Percentiles rank a stretch among this genome's conserved stretches.
Evolutionary conservation across 2,329 filamentous ascomycete genomes (phyloP).

Genomic region (Westerdykella aurantiaca): DNA sequence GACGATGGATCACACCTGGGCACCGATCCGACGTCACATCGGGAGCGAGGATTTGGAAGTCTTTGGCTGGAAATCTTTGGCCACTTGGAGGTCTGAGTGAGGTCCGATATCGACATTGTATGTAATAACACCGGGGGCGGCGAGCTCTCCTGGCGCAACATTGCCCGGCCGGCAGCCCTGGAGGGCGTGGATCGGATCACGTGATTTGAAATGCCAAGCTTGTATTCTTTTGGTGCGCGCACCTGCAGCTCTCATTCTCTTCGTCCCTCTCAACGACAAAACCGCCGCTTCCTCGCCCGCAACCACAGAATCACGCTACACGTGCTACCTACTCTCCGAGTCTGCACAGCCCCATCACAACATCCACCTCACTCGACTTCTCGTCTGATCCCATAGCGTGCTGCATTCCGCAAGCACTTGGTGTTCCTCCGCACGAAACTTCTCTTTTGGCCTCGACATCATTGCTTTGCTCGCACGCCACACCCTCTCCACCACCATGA

Average conservation of each 20-base stretch:
- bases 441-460: slow-evolving; percentile 18
- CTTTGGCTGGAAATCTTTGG: too few relatives aligned
- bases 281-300: background rate
- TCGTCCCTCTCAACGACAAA: background rate
- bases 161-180: too few relatives aligned
- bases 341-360: background rate
- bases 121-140: too few relatives aligned
- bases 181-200: background rate
- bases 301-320: background rate
- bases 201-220: background rate
- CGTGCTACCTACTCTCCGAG: background rate
- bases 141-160: too few relatives aligned
- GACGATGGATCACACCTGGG: too few relatives aligned
- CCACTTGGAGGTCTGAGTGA: too few relatives aligned
- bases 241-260: background rate
- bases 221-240: background rate
- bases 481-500: slow-evolving; percentile 33
- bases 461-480: slow-evolving; percentile 17
- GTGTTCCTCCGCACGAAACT: slow-evolving; percentile 12
- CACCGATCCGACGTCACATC: too few relatives aligned
- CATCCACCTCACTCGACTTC: background rate
- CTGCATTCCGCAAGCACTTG: background rate
- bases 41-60: too few relatives aligned
- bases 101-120: too few relatives aligned
- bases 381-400: background rate